These are phyloP conservation scores for Talaromyces ruber DNA, from an alignment of 495 filamentous ascomycete genomes.

Conservation along the genomic window DNA sequence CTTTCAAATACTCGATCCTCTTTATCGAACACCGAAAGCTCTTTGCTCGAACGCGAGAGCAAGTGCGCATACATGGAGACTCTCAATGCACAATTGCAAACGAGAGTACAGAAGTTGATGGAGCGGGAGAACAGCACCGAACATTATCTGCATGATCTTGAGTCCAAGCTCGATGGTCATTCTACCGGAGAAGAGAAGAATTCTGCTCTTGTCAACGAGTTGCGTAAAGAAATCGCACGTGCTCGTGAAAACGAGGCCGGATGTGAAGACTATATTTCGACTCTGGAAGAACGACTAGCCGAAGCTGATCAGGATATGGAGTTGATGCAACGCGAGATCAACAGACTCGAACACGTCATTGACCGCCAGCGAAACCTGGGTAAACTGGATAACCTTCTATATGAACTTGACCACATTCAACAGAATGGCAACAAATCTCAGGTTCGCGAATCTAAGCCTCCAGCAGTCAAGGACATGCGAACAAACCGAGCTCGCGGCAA, in stretches of 20 bases:
- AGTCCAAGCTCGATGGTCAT: conserved; percentile 79
- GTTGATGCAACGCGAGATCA: conserved; percentile 91
- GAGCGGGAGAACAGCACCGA: conserved; percentile 88
- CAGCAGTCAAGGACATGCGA: conserved; percentile 12
- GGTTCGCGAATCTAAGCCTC: conserved; percentile 12
- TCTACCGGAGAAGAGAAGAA: conserved; percentile 91
- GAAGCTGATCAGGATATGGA: conserved; percentile 95
- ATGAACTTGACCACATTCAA: conserved; percentile 79
- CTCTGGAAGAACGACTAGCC: conserved; percentile 88
- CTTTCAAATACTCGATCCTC: conserved; percentile 83
- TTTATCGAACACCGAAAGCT: conserved; percentile 75
- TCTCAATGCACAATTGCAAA: conserved; percentile 80
- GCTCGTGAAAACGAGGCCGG: conserved; percentile 82
- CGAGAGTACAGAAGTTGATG: conserved; percentile 77
- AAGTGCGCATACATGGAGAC: conserved; percentile 89
- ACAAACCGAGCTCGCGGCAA: conserved; percentile 24
- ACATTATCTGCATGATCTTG: conserved; percentile 83
- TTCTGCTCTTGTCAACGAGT: conserved; percentile 68
- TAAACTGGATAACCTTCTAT: conserved; percentile 83
- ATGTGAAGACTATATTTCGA: conserved; percentile 94
- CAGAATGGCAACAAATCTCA: conserved; percentile 45
- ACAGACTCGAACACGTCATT: conserved; percentile 87
- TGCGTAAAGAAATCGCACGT: conserved; percentile 87
- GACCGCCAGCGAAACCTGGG: conserved; percentile 93
- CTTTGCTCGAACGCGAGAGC: conserved; percentile 83